Base-by-base conservation (phyloP, 2,329 filamentous ascomycete species). In the Akanthomyces muscarius region DNA sequence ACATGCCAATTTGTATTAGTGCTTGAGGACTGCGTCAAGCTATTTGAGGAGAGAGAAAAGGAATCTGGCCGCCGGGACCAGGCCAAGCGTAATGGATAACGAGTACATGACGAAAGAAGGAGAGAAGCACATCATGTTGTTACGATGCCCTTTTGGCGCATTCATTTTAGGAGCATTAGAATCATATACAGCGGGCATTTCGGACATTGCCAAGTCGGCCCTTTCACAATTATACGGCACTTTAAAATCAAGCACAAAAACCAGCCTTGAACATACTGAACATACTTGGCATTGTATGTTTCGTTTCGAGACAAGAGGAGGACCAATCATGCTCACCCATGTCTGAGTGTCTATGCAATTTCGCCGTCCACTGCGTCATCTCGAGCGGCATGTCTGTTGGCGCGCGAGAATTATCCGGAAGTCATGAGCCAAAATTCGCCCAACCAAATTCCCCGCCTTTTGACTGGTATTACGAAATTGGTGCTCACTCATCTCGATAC, bases 11-110 rank as follows among this genome's bases (percentile, higher is more conserved):
- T 28, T 23, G 25, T 21, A 42, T 57, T 58, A 76, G 74, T 77
- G 47, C 70, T 78, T 23, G 74, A 75, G 64, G 75, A 77, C 55
- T 78, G 75, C 48, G 69, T 82, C 3, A 79, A 82, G 64, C 72
- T 82, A 44, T 82, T 79, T 69, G 78, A 80, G 55, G 69, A 62
- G 73, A 42, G 67, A 71, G 44, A 66, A 25, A 62, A 44, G 33
- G 67, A 63, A 18, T 45, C 56, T 58, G 30, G 42, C 14, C 33
- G 50, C 45, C 45, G 21, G 36, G 10, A 47, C 38, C 28, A 28
- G 16, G 10, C 33, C 58, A 23, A 50, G 18, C 45, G 58, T 48
- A 41, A 55, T 28, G 25, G 62, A 64, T 60, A 59, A 65, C n/a
- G 21, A 45, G 44, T 52, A 23, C 44, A 60, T 42, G 36, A 61